These are phyloP conservation scores for Talaromyces sp. DNA, from an alignment of 2,329 filamentous ascomycete species.

Conservation along the genomic window DNA sequence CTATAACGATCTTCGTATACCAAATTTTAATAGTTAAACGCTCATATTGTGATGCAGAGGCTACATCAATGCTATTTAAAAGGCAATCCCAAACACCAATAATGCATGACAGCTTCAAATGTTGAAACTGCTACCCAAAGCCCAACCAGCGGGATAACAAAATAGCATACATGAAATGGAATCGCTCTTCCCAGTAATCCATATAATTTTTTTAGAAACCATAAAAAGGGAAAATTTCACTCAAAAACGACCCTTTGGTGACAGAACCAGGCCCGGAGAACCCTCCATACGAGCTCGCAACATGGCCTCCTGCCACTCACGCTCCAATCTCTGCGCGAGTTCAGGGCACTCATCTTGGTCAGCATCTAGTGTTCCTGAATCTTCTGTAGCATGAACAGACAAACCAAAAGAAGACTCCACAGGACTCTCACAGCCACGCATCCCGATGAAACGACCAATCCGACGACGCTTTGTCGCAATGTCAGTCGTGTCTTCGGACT, in stretches of 20 bases:
- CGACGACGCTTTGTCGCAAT: constrained; percentile 35
- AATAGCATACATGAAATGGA: background rate
- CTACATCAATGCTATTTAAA: background rate
- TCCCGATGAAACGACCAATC: constrained; percentile 42
- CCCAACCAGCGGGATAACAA: background rate
- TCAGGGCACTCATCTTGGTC: background rate
- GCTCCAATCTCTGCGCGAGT: constrained; percentile 6
- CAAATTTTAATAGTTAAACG: background rate
- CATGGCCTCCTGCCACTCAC: constrained; percentile 11
- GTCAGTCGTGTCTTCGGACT: constrained; percentile 18
- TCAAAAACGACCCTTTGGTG: background rate
- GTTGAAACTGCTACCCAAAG: background rate
- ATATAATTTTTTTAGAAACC: background rate
- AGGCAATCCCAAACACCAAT: background rate
- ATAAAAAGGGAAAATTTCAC: background rate
- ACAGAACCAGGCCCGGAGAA: background rate
- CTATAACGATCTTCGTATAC: background rate
- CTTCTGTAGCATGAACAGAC: background rate
- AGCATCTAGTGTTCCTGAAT: background rate
- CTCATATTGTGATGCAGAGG: background rate
- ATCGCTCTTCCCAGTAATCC: background rate
- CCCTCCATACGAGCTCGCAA: constrained; percentile 1
- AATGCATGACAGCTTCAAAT: background rate
- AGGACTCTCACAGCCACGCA: constrained; percentile 33
- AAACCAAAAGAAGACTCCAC: constrained; percentile 7